phyloP scores from a whole-genome alignment of 108 stramenopile species.

The Nitzschia sp. region DNA sequence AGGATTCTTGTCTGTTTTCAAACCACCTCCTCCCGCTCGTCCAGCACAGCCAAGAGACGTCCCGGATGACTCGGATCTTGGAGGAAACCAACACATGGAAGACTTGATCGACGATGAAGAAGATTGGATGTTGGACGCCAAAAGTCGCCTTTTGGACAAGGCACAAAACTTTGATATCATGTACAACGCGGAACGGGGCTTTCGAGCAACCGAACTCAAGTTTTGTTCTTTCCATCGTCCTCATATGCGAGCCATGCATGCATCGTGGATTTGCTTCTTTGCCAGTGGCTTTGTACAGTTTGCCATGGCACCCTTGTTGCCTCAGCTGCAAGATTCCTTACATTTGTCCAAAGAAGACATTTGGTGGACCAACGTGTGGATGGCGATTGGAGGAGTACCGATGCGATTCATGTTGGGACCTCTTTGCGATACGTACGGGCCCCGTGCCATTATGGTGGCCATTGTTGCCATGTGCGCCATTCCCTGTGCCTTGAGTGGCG shows the following conservation, averaged over 20 bases:
- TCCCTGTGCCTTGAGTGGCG: slow-evolving; percentile 39
- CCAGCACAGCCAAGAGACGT: too few relatives aligned
- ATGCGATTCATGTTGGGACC: slow-evolving; percentile 39
- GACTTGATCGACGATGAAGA: slow-evolving; percentile 5
- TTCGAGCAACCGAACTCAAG: slow-evolving; percentile 63
- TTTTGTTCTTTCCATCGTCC: slow-evolving; percentile 51
- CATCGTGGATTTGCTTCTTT: slow-evolving; percentile 76
- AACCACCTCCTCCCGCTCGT: too few relatives aligned
- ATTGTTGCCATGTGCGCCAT: slow-evolving; percentile 46
- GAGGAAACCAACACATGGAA: too few relatives aligned
- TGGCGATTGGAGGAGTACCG: slow-evolving; percentile 63
- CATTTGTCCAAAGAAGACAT: slow-evolving; percentile 54
- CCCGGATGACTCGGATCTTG: too few relatives aligned
- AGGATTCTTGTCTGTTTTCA: too few relatives aligned
- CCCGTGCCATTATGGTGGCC: slow-evolving; percentile 29
- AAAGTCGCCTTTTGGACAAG: slow-evolving; percentile 21
- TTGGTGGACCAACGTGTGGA: slow-evolving; percentile 64
- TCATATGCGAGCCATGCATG: slow-evolving; percentile 85
- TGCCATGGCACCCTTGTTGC: slow-evolving; percentile 76
- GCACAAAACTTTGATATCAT: slow-evolving; percentile 17
- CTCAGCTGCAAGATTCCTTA: slow-evolving; percentile 53
- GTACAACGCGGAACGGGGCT: slow-evolving; percentile 49
- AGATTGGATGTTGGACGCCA: slow-evolving; percentile 6
- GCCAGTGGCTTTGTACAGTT: slow-evolving; percentile 77
- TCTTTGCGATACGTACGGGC: slow-evolving; percentile 20